Percentiles rank a stretch among this genome's conserved stretches.
phyloP scores from a whole-genome alignment of 257 asterid genomes.

The Przewalskia tangutica region DNA sequence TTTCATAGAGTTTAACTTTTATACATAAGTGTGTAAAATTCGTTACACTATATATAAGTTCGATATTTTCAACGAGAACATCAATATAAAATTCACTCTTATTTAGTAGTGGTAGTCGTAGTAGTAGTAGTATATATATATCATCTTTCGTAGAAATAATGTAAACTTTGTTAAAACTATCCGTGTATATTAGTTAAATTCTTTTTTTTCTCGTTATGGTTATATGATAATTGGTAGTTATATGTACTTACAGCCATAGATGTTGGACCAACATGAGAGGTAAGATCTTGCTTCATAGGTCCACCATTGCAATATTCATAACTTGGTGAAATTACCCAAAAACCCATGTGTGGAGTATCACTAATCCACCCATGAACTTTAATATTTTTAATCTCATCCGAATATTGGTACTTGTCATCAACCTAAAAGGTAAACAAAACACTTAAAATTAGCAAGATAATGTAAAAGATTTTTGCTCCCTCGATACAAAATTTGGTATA shows the following conservation, averaged over 20 bases:
- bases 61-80: no score
- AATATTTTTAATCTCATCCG: constrained; percentile 41
- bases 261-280: constrained; percentile 52
- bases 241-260: constrained; percentile 34
- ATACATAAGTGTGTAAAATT: no score
- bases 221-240: no score
- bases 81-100: no score
- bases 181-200: no score
- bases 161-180: no score
- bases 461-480: no score
- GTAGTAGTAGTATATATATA: neutral
- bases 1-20: no score
- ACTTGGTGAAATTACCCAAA: constrained; percentile 65
- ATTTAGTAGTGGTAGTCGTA: no score
- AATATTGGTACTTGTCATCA: constrained; percentile 63
- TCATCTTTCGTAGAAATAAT: neutral
- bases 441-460: neutral
- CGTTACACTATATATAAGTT: neutral
- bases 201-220: no score
- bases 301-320: constrained; percentile 60
- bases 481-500: neutral
- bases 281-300: constrained; percentile 50
- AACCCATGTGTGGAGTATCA: constrained; percentile 25
- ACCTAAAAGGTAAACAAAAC: constrained; percentile 20
- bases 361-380: constrained; percentile 68